Conservation (phyloP, 768 basidiomycete species). For the Lactarius trivialis region DNA sequence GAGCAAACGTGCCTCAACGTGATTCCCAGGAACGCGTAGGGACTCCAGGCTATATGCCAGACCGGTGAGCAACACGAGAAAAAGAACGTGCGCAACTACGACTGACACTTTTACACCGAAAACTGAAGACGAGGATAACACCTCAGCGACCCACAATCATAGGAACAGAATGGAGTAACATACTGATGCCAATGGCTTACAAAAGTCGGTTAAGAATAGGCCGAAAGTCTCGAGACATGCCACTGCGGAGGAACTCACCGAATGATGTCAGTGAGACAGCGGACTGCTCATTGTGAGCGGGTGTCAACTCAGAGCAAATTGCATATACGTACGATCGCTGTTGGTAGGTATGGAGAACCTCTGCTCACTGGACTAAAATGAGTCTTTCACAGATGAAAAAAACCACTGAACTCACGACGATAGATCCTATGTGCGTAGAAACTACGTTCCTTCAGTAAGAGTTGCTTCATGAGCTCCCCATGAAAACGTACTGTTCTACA, state of each 20-base stretch:
- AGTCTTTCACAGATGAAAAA: not conserved
- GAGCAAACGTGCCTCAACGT: not conserved
- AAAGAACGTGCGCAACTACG: not conserved
- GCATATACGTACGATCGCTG: not conserved
- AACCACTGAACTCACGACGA: not conserved
- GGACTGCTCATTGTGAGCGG: not conserved
- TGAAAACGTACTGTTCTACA: not conserved
- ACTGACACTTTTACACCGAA: not conserved
- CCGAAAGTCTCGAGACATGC: not conserved
- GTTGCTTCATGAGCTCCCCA: not conserved
- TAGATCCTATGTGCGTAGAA: constrained; percentile 1
- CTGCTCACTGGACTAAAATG: not conserved
- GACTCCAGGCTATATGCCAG: not conserved
- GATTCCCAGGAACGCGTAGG: not conserved
- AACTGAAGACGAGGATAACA: not conserved
- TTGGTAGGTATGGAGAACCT: not conserved
- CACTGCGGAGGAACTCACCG: not conserved
- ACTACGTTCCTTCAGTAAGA: not conserved
- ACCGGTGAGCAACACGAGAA: not conserved
- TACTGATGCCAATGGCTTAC: not conserved
- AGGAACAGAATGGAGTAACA: not conserved
- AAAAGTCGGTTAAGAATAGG: not conserved
- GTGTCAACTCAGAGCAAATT: not conserved
- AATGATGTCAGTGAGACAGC: not conserved
- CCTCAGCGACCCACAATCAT: not conserved